Base-by-base conservation (phyloP, 179 eudicot species). In the Amaranthus tricolor region DNA sequence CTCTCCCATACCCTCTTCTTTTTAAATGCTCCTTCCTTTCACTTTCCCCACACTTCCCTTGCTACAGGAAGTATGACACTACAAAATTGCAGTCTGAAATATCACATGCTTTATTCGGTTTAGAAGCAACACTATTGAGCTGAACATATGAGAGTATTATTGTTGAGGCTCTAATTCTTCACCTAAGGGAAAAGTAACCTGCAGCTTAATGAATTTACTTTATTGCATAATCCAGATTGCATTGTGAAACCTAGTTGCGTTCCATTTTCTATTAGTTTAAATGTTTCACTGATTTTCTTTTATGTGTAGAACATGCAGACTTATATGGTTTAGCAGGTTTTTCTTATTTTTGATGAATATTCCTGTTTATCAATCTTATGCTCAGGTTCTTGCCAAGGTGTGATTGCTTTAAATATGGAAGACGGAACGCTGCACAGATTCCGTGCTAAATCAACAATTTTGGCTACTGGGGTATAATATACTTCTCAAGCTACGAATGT, bases 371-470 rank as follows among this genome's bases (percentile, higher is more conserved):
- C 74, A 69, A 45, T 68, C 60, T 72, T 47, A 19, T 64, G 70
- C 49, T 71, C 82, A 96, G 99, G 98, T 84, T 82, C 68, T 83
- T 96, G 98, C 78, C 97, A 94, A 89, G 99, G 99, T 69, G 97
- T 96, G 55, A 90, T 96, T 85, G 97, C 99, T 58, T 82, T 94
- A 40, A 96, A 96, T 78, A 85, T 90, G 98, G 99, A 95, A 80
- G 99, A 95, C 78, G 99, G 98, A 54, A 95, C 99, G 6, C 73
- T 95, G 72, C 99, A 96, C 75, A 85, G 99, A 43, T 91, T 96
- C 86, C 92, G 82, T 70, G 60, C 99, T 72, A 83, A 88, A 59
- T 91, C 97, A 77, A 96, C 99, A 77, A 94, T 96, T 78, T 81
- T 96, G 77, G 99, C 98, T 62, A 96, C 99, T 47, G 99, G 99